Conservation (phyloP, 768 basidiomycete species). For the Russula ochroleuca region DNA sequence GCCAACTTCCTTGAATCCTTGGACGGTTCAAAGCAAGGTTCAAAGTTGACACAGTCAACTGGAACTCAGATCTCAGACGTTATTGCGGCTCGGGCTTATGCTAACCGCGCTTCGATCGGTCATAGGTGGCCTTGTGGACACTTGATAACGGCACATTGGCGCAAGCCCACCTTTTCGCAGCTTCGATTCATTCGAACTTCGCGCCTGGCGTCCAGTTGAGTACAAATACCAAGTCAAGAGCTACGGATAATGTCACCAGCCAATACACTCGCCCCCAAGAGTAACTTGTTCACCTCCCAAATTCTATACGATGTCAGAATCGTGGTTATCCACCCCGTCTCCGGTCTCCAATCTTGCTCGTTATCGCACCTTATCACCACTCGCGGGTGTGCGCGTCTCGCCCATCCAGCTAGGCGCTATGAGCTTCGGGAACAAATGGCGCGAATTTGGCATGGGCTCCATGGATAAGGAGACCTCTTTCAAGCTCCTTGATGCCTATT, state of each 20-base stretch:
- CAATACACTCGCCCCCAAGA: not conserved
- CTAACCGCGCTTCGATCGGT: not conserved
- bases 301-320: not conserved
- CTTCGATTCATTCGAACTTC: not conserved
- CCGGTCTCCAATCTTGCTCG: conserved; percentile 32
- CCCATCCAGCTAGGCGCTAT: conserved; percentile 39
- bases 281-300: not conserved
- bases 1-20: no score
- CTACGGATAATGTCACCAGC: not conserved
- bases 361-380: conserved; percentile 35
- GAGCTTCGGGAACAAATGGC: conserved; percentile 41
- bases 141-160: no score
- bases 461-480: conserved; percentile 39
- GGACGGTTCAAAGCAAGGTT: no score
- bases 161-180: no score
- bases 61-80: no score
- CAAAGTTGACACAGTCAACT: no score
- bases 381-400: conserved; percentile 38
- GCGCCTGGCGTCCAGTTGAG: not conserved
- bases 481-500: conserved; percentile 40
- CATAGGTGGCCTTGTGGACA: no score
- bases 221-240: conserved; percentile 2
- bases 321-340: conserved; percentile 9
- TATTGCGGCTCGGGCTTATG: not conserved
- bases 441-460: conserved; percentile 31